Evolutionary conservation across 805 yeast genomes (phyloP), one percentile per base, ranked within the genome.

Genomic region (Huiozyma sinensis): DNA sequence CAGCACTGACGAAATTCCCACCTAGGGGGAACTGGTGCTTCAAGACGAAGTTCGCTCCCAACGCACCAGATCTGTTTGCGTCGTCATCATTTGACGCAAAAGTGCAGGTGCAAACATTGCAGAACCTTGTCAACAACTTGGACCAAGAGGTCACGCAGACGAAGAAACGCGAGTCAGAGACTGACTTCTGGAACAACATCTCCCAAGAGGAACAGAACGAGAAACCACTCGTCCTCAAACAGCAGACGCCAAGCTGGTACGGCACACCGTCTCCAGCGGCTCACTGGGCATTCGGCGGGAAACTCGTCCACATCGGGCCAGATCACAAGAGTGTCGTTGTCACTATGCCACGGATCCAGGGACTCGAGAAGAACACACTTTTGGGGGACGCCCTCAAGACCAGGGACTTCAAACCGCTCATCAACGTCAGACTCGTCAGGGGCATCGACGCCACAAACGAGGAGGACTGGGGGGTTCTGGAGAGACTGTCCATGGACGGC

Each of bases 21-120:
- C 76, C 94, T 9, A 76, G 94, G 33, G 83, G 94, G 33, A 89
- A 87, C 64, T 92, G 98, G 98, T 81, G 85, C 10, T 92, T 88
- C 67, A 79, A 86, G 65, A 76, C 95, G 9, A 75, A 75, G 54
- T 92, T 89, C 69, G 94, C 95, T 47, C 95, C 95, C 36, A 63
- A 71, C 27, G 76, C 84, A 29, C 98, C 99, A 2, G 96, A 90
- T 49, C 65, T 86, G 41, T 84, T 92, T 68, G 95, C 95, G 5
- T 74, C 84, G 44, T 85, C 95, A 24, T 81, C 95, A 5, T 84
- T 84, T 53, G 96, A 87, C 62, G 89, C 92, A 49, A 84, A 79
- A 61, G 72, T 90, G 45, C 65, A 75, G 43, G 72, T 90, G 33
- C 96, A 89, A 65, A 75, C 95, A 24, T 68, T 92, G 49, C 99